Base-by-base conservation (phyloP, 257 asterid species). In the Solanum rostratum region DNA sequence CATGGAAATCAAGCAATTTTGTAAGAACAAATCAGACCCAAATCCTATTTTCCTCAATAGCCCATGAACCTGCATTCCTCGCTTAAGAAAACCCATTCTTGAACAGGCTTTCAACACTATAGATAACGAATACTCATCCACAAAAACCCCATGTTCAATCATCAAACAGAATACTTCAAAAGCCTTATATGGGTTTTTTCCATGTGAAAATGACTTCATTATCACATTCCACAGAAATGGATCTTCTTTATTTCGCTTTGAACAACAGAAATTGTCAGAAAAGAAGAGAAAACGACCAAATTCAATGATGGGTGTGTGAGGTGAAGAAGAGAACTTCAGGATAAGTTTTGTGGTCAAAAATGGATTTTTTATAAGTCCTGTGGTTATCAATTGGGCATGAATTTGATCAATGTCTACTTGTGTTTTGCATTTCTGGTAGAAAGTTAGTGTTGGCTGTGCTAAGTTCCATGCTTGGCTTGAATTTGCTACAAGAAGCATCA, bases 41-140 rank as follows among this genome's bases (percentile, higher is more conserved):
- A 93, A 89, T 46, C 89, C 94, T 10, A 87, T 84, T 84, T 95
- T 94, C 71, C 83, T 79, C 92, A 94, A 66, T 90, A 95, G 81
- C 66, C 97, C 97, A 86, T 95, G 98, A 89, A 94, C 81, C 94
- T 94, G 98, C 90, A 90, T 84, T 62, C 97, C 99, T 43, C 69
- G 60, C 29, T 85, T 63, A 53, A 89, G 49, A 19, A 84, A 83
- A 30, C 89, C 80, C 90, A 89, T 45, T 81, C 89, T 92, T 7
- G 97, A 91, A 85, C 97, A 95, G 18, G 94, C 92, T 79, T 95
- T 95, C 49, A 95, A 84, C 80, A 89, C 96, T 86, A 91, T 87
- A 39, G 99, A 93, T 19, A 95, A 89, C 0, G 99, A 93, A 83
- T 91, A 95, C 63, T 82, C 89, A 84, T 95, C 99, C 45, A 88